Conservation (phyloP, 768 basidiomycete genomes). For the Tylopilus felleus region DNA sequence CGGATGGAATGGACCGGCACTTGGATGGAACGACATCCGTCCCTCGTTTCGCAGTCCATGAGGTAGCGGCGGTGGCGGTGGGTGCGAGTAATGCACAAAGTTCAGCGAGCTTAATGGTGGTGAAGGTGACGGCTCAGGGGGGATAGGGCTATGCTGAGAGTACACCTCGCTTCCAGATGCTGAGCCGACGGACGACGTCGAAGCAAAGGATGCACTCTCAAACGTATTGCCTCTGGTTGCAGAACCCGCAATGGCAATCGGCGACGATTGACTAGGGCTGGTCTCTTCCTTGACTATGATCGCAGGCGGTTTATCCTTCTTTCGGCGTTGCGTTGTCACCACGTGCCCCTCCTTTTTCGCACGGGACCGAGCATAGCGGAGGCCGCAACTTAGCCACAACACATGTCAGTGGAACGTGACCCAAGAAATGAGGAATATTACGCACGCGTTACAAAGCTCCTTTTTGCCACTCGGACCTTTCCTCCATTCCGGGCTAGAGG, state of each 20-base stretch:
- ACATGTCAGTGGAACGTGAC: slow-evolving; percentile 20
- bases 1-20: slow-evolving; percentile 31
- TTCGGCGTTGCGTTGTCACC: slow-evolving; percentile 50
- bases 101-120: slow-evolving; percentile 53
- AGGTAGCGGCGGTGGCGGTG: slow-evolving; percentile 35
- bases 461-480: slow-evolving; percentile 90
- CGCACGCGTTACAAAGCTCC: slow-evolving; percentile 90
- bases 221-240: slow-evolving; percentile 44
- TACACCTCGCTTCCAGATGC: slow-evolving; percentile 56
- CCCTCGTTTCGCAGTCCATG: slow-evolving; percentile 31
- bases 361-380: slow-evolving; percentile 81
- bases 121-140: slow-evolving; percentile 57
- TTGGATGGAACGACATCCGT: slow-evolving; percentile 26
- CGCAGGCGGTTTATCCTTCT: slow-evolving; percentile 50
- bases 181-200: slow-evolving; percentile 51
- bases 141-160: slow-evolving; percentile 43
- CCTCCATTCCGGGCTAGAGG: slow-evolving; percentile 85
- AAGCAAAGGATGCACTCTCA: slow-evolving; percentile 47
- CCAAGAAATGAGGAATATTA: slow-evolving; percentile 25
- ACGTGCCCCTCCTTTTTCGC: slow-evolving; percentile 81
- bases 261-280: slow-evolving; percentile 25
- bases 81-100: slow-evolving; percentile 56
- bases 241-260: slow-evolving; percentile 45
- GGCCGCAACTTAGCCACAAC: slow-evolving; percentile 59
- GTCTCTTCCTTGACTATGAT: slow-evolving; percentile 27